These are phyloP conservation scores for Tuctoria greenei DNA, from an alignment of 176 grass and related monocot genomes.

Conservation along the genomic window DNA sequence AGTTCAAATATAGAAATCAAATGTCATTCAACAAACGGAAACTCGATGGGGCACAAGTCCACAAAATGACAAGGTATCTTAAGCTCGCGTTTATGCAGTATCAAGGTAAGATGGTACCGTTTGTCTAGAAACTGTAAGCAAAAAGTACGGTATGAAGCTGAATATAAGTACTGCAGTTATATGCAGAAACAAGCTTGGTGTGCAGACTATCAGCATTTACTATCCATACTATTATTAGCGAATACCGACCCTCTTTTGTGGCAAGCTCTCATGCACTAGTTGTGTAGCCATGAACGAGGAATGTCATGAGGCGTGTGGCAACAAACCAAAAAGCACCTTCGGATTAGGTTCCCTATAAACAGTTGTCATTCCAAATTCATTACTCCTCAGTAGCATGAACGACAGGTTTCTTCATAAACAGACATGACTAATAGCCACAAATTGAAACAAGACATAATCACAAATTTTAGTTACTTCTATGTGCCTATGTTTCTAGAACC, in stretches of 20 bases:
- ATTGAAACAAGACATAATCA: constrained; percentile 1
- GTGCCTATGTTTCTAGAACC: neutral
- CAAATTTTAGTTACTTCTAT: neutral
- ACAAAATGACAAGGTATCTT: neutral
- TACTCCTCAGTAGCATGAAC: neutral
- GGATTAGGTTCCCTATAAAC: neutral
- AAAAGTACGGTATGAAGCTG: neutral
- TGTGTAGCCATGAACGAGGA: constrained; percentile 1
- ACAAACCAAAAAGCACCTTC: neutral
- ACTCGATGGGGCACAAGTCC: neutral
- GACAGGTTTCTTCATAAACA: neutral
- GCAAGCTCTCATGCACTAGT: neutral
- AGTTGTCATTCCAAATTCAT: neutral
- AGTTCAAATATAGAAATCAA: constrained; percentile 3
- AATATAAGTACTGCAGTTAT: neutral
- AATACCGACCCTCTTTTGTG: neutral
- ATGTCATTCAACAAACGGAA: neutral
- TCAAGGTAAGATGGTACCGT: neutral
- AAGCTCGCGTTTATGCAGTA: constrained; percentile 19
- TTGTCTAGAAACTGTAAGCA: neutral
- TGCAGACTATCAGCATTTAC: constrained; percentile 4
- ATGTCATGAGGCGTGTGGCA: neutral
- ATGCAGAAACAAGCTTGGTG: neutral
- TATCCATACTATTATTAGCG: neutral
- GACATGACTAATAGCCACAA: neutral